These are phyloP conservation scores for Linaria vulgaris DNA, from an alignment of 257 asterid species.

Conservation along the genomic window DNA sequence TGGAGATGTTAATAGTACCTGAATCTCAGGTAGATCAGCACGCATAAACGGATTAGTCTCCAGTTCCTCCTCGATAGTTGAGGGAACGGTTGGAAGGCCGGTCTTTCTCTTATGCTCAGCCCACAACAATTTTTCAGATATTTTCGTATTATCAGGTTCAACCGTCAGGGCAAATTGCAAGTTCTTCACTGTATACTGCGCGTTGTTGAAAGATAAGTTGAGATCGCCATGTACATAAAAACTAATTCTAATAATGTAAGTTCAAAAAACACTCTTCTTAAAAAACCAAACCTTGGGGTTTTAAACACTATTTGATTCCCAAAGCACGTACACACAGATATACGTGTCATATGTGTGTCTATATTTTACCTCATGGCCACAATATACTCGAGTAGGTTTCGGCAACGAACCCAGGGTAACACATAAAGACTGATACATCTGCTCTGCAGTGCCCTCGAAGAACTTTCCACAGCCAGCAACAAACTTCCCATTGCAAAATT, in stretches of 20 bases:
- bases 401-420: conserved; percentile 83
- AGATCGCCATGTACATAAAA: conserved; percentile 1
- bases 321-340: background rate
- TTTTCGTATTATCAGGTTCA: conserved; percentile 69
- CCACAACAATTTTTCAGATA: conserved; percentile 46
- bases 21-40: conserved; percentile 78
- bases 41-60: conserved; percentile 95
- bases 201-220: background rate
- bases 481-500: conserved; percentile 41
- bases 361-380: conserved; percentile 90
- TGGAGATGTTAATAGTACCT: conserved; percentile 43
- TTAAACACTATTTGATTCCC: background rate
- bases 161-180: conserved; percentile 76
- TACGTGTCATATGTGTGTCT: no score
- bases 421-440: conserved; percentile 92
- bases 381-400: conserved; percentile 79
- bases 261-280: background rate
- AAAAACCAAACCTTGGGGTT: background rate
- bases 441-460: conserved; percentile 94
- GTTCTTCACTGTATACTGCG: conserved; percentile 59
- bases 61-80: conserved; percentile 80
- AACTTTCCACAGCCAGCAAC: conserved; percentile 95
- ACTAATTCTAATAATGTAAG: conserved; percentile 4
- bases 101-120: conserved; percentile 45
- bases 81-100: conserved; percentile 84